phyloP scores from a whole-genome alignment of 441 rosid species.

The Eruca vesicaria region DNA sequence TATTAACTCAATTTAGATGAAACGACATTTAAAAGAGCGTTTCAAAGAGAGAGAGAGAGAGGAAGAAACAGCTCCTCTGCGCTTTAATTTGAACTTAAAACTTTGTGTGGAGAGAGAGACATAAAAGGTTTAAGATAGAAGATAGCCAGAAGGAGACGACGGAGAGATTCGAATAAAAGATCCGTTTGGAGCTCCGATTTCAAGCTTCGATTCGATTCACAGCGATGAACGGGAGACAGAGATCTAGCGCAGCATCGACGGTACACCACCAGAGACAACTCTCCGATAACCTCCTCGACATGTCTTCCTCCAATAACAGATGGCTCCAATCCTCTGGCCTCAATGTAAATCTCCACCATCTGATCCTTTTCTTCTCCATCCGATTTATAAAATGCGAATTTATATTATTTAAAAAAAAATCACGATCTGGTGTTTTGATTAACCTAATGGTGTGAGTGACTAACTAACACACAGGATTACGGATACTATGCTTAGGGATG shows the following conservation, averaged over 20 bases:
- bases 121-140: not conserved
- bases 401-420: too few relatives aligned
- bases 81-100: constrained; percentile 42
- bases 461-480: constrained; percentile 62
- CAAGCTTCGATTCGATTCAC: not conserved
- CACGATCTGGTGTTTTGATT: constrained; percentile 19
- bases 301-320: constrained; percentile 73
- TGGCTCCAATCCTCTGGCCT: constrained; percentile 97
- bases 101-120: constrained; percentile 33
- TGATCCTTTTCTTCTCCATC: too few relatives aligned
- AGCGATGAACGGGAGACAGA: constrained; percentile 70
- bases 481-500: constrained; percentile 76
- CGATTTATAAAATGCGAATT: too few relatives aligned
- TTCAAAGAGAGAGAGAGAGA: constrained; percentile 23
- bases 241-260: constrained; percentile 76
- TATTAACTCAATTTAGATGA: too few relatives aligned
- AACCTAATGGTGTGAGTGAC: constrained; percentile 6
- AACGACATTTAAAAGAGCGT: constrained; percentile 36
- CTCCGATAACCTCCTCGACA: constrained; percentile 72
- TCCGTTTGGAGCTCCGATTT: too few relatives aligned
- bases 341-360: too few relatives aligned
- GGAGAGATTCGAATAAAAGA: too few relatives aligned
- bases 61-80: constrained; percentile 15
- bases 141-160: too few relatives aligned
- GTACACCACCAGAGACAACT: constrained; percentile 88